These are phyloP conservation scores for Pythium angustatum DNA, from an alignment of 352 stramenopile species.

Conservation along the genomic window DNA sequence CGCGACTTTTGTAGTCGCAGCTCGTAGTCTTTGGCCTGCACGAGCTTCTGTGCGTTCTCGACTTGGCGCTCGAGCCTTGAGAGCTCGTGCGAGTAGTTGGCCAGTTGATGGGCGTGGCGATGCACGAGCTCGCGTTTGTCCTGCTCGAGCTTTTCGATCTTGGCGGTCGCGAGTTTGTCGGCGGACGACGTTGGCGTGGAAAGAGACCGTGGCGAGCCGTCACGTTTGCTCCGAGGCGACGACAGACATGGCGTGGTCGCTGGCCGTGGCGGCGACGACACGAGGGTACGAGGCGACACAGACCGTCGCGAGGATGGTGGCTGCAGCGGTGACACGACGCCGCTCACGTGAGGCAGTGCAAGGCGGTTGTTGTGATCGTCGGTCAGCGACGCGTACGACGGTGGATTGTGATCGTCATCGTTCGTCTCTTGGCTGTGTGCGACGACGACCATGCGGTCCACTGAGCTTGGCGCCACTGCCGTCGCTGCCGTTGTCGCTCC, in stretches of 20 bases:
- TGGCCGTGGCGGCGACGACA: conserved; percentile 5
- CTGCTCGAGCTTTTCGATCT: conserved; percentile 40
- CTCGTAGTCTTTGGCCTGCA: conserved; percentile 64
- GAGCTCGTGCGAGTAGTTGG: conserved; percentile 68
- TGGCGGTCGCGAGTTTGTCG: conserved; percentile 17
- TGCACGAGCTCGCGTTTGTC: conserved; percentile 48
- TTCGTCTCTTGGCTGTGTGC: not conserved
- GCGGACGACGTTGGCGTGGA: no score
- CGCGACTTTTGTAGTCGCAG: conserved; percentile 53
- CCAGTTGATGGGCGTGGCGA: conserved; percentile 61
- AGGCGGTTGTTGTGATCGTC: not conserved
- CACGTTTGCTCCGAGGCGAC: no score
- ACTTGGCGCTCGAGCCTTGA: conserved; percentile 70
- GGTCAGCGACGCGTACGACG: conserved; percentile 5
- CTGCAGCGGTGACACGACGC: not conserved
- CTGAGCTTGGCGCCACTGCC: not conserved
- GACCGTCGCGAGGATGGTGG: not conserved
- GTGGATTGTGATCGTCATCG: not conserved
- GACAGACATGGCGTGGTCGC: not conserved
- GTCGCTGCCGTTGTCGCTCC: no score
- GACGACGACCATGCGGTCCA: not conserved
- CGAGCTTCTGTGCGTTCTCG: conserved; percentile 43
- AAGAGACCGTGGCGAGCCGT: no score
- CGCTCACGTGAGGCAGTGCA: conserved; percentile 6
- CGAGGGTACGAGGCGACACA: conserved; percentile 6